Conservation (phyloP, 1,284 basidiomycete genomes). For the Pyrrhoderma lamaoense region DNA sequence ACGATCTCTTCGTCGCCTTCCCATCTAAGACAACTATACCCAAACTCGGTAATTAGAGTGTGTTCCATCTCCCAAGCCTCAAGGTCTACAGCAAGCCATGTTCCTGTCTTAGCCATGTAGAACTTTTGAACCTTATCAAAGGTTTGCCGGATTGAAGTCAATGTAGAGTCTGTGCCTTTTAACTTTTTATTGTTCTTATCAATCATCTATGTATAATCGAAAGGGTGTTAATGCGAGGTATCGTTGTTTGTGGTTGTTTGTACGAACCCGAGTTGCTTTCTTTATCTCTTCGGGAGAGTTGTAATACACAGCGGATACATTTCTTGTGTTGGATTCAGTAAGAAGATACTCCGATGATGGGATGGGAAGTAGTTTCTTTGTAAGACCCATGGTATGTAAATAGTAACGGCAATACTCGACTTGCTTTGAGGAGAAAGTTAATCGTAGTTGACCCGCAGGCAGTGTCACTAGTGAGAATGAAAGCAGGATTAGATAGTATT, state of each 20-base stretch:
- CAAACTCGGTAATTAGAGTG: conserved; percentile 64
- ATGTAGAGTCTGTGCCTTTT: conserved; percentile 41
- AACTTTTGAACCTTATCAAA: conserved; percentile 64
- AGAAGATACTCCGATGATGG: conserved; percentile 70
- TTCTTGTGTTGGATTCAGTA: conserved; percentile 43
- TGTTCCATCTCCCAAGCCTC: conserved; percentile 76
- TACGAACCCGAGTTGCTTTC: conserved; percentile 48
- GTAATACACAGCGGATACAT: conserved; percentile 52
- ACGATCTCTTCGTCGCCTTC: conserved; percentile 38
- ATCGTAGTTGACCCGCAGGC: conserved; percentile 28
- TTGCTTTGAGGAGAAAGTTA: conserved; percentile 76
- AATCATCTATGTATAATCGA: conserved; percentile 42
- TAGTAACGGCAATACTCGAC: conserved; percentile 82
- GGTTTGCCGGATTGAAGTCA: conserved; percentile 45
- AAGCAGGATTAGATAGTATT: not conserved
- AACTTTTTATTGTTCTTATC: conserved; percentile 72
- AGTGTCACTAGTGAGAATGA: conserved; percentile 7
- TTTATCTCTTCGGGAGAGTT: conserved; percentile 46
- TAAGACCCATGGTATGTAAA: conserved; percentile 67
- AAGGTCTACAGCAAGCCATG: conserved; percentile 72
- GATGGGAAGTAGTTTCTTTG: conserved; percentile 53
- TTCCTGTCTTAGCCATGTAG: conserved; percentile 53
- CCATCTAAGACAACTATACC: conserved; percentile 59
- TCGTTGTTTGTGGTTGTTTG: not conserved
- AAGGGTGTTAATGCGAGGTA: not conserved